Evolutionary conservation across 2,329 filamentous ascomycete species (phyloP).

Genomic region (Aspergillus ruber): DNA sequence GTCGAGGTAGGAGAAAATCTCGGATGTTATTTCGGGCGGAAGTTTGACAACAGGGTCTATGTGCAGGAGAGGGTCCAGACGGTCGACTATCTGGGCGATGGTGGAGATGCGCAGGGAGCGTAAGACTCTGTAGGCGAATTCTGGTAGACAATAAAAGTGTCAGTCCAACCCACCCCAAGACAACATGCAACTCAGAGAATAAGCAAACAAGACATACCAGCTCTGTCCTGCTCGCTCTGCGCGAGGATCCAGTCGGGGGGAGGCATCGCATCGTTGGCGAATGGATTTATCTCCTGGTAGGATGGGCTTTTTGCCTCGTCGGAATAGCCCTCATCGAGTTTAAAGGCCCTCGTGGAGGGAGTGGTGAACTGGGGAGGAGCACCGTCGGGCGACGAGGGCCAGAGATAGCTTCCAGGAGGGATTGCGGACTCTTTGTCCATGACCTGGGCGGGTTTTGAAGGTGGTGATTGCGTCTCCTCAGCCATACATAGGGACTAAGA

Average conservation of each 20-base stretch:
- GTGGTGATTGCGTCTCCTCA: neutral
- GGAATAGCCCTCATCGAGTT: constrained; percentile 81
- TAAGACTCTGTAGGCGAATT: constrained; percentile 72
- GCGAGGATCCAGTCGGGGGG: constrained; percentile 52
- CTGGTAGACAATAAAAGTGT: constrained; percentile 41
- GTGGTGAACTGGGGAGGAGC: constrained; percentile 22
- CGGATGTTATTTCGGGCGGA: constrained; percentile 82
- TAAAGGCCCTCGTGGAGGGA: constrained; percentile 39
- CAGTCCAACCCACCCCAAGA: constrained; percentile 6
- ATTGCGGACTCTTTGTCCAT: constrained; percentile 26
- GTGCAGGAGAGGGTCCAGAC: constrained; percentile 75
- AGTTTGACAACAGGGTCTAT: constrained; percentile 85
- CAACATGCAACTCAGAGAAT: constrained; percentile 1
- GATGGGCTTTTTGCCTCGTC: constrained; percentile 57
- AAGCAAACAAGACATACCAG: constrained; percentile 35
- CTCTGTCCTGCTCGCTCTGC: constrained; percentile 49
- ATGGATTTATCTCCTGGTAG: constrained; percentile 32
- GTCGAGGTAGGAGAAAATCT: constrained; percentile 81
- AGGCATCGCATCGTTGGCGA: constrained; percentile 33
- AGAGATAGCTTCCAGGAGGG: constrained; percentile 12
- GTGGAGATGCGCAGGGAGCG: constrained; percentile 71
- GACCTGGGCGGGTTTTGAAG: constrained; percentile 3
- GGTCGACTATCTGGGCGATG: constrained; percentile 72
- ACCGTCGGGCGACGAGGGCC: constrained; percentile 17
- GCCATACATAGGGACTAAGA: neutral